Percentiles rank a stretch among this genome's conserved stretches.
Conservation (phyloP, 495 filamentous ascomycete genomes). For the Aspergillus saccharolyticus region DNA sequence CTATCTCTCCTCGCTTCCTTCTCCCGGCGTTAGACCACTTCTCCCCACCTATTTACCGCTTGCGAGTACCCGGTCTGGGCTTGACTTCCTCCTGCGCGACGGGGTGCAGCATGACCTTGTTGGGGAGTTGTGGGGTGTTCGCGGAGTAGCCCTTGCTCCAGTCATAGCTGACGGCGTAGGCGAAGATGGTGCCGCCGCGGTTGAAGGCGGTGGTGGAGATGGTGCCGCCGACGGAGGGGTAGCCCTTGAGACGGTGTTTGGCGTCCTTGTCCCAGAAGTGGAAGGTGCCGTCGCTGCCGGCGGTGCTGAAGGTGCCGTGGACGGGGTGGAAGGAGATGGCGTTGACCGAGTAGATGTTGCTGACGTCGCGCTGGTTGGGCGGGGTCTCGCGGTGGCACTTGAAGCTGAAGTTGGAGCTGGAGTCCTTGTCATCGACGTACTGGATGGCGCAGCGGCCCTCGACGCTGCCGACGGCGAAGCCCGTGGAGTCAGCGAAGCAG, state of each 20-base stretch:
- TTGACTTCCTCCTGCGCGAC: constrained; percentile 76
- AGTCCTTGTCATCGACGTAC: constrained; percentile 83
- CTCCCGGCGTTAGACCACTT: neutral
- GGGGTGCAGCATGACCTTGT: constrained; percentile 84
- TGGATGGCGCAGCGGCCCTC: constrained; percentile 88
- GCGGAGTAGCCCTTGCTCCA: constrained; percentile 84
- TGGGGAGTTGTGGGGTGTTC: constrained; percentile 64
- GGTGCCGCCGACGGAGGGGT: constrained; percentile 75
- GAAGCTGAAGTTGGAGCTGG: constrained; percentile 80
- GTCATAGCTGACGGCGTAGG: constrained; percentile 89
- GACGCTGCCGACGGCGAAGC: constrained; percentile 83
- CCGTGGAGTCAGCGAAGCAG: constrained; percentile 77
- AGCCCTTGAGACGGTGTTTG: constrained; percentile 81
- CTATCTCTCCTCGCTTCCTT: neutral
- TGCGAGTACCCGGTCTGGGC: constrained; percentile 65
- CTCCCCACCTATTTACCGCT: constrained; percentile 49
- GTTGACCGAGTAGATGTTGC: constrained; percentile 86
- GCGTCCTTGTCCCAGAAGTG: constrained; percentile 89
- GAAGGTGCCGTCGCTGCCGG: constrained; percentile 83
- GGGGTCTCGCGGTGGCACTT: constrained; percentile 84
- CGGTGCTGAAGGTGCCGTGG: constrained; percentile 86
- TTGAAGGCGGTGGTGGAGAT: constrained; percentile 79
- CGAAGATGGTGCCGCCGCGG: constrained; percentile 71
- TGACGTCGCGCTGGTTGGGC: constrained; percentile 55
- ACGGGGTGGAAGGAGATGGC: constrained; percentile 83